phyloP scores from a whole-genome alignment of 257 asterid species.

The Penstemon barbatus region DNA sequence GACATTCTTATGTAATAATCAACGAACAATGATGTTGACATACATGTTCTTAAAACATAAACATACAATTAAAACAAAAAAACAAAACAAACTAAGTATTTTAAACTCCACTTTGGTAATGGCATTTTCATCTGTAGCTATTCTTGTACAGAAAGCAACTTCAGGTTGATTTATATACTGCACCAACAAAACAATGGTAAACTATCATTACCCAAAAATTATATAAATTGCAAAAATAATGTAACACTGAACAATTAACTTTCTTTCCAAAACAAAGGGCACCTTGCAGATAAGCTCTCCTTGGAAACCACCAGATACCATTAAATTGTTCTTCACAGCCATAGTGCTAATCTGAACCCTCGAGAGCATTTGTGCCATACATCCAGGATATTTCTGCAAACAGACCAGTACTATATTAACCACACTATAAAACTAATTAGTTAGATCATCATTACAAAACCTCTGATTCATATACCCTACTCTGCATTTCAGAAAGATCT shows the following conservation, averaged over 20 bases:
- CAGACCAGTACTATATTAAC: slow-evolving; percentile 9
- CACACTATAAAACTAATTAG: background rate
- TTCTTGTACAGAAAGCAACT: slow-evolving; percentile 69
- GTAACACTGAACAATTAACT: background rate
- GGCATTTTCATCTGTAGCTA: slow-evolving; percentile 64
- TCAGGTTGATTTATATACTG: slow-evolving; percentile 72
- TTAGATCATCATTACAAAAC: background rate
- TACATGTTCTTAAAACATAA: no score
- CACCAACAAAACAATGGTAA: slow-evolving; percentile 11
- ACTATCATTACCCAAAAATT: background rate
- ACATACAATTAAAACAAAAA: no score
- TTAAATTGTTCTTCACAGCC: slow-evolving; percentile 68
- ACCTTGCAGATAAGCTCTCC: slow-evolving; percentile 97
- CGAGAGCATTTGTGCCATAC: slow-evolving; percentile 54
- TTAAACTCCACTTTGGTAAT: slow-evolving; percentile 67
- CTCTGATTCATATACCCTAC: no score
- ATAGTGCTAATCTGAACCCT: slow-evolving; percentile 82
- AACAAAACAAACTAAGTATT: no score
- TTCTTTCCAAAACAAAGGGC: background rate
- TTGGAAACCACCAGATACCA: slow-evolving; percentile 86
- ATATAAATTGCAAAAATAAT: background rate
- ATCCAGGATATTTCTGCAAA: slow-evolving; percentile 58
- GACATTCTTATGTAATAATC: no score
- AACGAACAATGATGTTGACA: no score
- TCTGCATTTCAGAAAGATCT: no score